phyloP scores from a whole-genome alignment of 2,329 filamentous ascomycete species.

The Paecilomyces fulvus region DNA sequence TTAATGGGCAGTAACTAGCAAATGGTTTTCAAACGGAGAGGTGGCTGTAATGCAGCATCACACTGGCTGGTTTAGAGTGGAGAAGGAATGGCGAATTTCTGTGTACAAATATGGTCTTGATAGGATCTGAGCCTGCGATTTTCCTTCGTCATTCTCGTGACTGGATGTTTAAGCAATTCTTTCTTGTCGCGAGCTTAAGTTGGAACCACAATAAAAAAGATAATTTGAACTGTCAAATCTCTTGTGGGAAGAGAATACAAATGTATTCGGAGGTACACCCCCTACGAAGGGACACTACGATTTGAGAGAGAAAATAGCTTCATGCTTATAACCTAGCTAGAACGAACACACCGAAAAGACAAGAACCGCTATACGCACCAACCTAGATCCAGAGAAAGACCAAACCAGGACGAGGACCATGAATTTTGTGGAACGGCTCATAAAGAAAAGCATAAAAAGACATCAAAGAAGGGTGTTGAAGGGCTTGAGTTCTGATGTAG shows the following conservation, averaged over 20 bases:
- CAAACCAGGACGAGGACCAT: neutral
- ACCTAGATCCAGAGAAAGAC: neutral
- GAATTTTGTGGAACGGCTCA: neutral
- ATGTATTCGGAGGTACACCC: neutral
- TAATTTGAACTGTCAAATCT: too few species aligned
- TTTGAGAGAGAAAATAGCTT: neutral
- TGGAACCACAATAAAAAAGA: too few species aligned
- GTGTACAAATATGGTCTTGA: neutral
- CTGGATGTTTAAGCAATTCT: too few species aligned
- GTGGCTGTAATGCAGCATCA: neutral
- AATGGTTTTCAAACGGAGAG: neutral
- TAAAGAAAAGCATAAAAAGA: neutral
- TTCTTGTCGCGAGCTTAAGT: too few species aligned
- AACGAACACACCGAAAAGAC: neutral
- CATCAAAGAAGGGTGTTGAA: neutral
- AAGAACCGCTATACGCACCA: neutral
- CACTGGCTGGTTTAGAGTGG: neutral
- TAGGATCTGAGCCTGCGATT: neutral
- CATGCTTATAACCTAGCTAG: neutral
- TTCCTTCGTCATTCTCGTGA: neutral
- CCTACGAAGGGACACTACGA: neutral
- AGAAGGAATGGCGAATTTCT: neutral
- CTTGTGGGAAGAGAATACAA: too few species aligned
- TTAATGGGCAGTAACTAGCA: neutral
- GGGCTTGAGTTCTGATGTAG: neutral